Evolutionary conservation across 306 rosid genomes (phyloP), one percentile per base, ranked within the genome.

Genomic region (Quercus ilex): DNA sequence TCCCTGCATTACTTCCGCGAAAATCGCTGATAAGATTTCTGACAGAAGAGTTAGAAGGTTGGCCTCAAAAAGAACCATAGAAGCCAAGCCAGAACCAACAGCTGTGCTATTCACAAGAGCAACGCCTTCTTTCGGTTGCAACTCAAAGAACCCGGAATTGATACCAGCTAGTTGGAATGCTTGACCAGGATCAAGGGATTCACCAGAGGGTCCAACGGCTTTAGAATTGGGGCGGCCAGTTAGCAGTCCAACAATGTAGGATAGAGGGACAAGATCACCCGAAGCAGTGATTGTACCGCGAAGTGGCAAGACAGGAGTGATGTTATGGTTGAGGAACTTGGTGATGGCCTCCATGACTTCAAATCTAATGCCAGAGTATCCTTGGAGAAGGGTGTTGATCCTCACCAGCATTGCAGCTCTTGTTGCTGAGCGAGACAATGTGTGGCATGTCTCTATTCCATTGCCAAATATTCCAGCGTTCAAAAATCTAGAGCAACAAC

Each of bases 51-150:
- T 89, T 1, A 94, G 21, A 6, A 92, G 68, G 56, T 94, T 94
- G 1, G 98, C 88, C 62, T 94, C 98, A 5, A 92, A 94, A 1
- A 94, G 91, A 23, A 94, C 98, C 31, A 89, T 86, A 3, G 98
- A 89, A 55, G 98, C 98, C 56, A 94, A 77, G 25, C 91, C 98
- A 38, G 97, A 94, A 14, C 98, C 98, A 71, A 94, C 97, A 3
- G 98, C 98, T 0, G 98, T 94, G 30, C 98, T 97, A 8, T 94
- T 94, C 0, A 94, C 97, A 65, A 94, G 93, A 13, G 98, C 98
- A 31, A 94, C 86, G 11, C 98, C 98, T 87, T 94, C 98, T 59
- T 94, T 94, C 0, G 98, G 98, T 70, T 92, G 97, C 78, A 94
- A 83, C 72, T 92, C 97, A 25, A 94, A 94, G 69, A 94, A 94